Conservation (phyloP, 208 protist species). For the Trypanosoma platydactyli region DNA sequence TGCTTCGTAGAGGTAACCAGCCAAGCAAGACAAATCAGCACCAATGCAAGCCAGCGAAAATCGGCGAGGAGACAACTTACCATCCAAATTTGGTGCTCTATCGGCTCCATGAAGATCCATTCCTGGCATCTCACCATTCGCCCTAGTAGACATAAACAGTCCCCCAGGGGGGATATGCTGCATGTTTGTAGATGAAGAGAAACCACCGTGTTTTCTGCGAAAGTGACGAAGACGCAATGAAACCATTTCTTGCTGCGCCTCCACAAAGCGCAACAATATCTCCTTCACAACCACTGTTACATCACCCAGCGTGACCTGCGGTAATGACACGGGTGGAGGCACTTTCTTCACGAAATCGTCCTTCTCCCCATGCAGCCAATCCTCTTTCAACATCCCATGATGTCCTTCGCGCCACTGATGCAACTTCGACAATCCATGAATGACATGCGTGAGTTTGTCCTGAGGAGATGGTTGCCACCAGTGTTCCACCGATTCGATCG, state of each 20-base stretch:
- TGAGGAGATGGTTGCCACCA: conserved; percentile 2
- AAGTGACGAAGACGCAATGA: conserved; percentile 45
- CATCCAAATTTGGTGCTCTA: neutral
- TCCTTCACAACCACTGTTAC: conserved; percentile 45
- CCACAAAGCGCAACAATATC: conserved; percentile 56
- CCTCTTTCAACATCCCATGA: neutral
- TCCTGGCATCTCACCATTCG: neutral
- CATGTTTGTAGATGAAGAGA: neutral
- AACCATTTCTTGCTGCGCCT: conserved; percentile 45
- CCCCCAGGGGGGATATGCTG: neutral
- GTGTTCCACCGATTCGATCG: neutral
- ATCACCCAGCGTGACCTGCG: conserved; percentile 18
- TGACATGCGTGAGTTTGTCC: conserved; percentile 15
- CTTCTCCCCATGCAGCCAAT: neutral
- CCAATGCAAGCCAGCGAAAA: conserved; percentile 11
- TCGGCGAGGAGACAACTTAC: neutral
- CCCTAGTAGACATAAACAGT: neutral
- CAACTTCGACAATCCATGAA: conserved; percentile 15
- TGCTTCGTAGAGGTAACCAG: neutral
- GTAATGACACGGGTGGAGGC: neutral
- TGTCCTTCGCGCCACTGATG: conserved; percentile 18
- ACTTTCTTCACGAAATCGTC: neutral
- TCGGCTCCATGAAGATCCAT: neutral
- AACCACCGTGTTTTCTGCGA: conserved; percentile 30
- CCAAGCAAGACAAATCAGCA: conserved; percentile 1